Base-by-base conservation (phyloP, 768 basidiomycete genomes). In the Scleroderma citrinum region DNA sequence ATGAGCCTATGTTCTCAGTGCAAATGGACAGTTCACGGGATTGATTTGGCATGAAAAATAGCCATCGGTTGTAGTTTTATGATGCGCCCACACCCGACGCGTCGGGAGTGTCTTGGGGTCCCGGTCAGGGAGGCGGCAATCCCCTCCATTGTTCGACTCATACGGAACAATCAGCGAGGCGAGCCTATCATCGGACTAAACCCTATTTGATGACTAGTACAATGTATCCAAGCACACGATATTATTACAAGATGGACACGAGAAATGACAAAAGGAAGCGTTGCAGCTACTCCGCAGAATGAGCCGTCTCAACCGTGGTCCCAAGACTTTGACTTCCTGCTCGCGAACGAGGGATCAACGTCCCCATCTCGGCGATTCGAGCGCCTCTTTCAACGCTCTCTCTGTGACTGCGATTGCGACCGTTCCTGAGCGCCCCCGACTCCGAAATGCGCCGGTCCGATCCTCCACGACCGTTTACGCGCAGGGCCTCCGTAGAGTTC, bases 361-460 rank as follows among this genome's bases (percentile, higher is more conserved):
- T 73, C 13, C 83, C 83, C 36, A 78, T 83, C 70, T 88, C 86
- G 1, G 84, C 86, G 23, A 87, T 73, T 31, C 86, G 69, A 19
- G 74, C 85, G 6, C 85, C 82, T 4, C 77, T 73, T 52, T 85
- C 85, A 30, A 80, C 69, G 51, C 81, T 83, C 46, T 59, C 76
- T 44, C 81, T 71, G n/a, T 78, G 71, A 52, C 78, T 81, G 31
- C 60, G 61, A 52, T 78, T 81, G 32, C 60, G 61, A 53, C 73
- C 69, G 48, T 54, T 63, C 38, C 62, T 69, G 46, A 62, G 55
- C 46, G 52, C 55, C 0, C 58, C 59, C 2, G 52, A 54, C 3
- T 68, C 60, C 3, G 54, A 59, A 2, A 64, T 61, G 12, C 67
- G 62, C 31, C 40, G 24, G 24, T 42, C 40, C 23, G 24, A 42